Conservation (phyloP, 179 eudicot species). For the Actinidia polygama region DNA sequence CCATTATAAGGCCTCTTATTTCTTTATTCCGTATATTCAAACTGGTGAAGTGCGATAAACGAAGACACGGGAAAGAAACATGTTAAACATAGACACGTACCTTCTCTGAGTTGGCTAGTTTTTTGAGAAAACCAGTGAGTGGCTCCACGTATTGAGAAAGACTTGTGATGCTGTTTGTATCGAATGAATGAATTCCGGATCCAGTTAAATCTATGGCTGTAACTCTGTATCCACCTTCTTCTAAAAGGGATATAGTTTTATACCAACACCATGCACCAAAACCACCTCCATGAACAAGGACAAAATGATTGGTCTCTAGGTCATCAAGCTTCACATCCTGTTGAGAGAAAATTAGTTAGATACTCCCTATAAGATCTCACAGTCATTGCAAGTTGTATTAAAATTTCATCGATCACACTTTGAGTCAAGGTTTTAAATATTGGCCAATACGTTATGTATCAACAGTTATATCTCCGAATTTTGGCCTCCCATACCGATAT, state of each 20-base stretch:
- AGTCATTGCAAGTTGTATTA: neutral
- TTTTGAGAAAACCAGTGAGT: constrained; percentile 68
- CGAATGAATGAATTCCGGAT: constrained; percentile 83
- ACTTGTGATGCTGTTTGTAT: constrained; percentile 70
- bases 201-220: constrained; percentile 91
- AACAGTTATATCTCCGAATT: too few relatives aligned
- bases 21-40: neutral
- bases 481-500: too few relatives aligned
- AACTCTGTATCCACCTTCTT: constrained; percentile 81
- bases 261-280: constrained; percentile 99
- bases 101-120: constrained; percentile 79
- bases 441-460: too few relatives aligned
- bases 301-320: constrained; percentile 73
- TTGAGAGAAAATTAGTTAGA: constrained; percentile 14
- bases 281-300: constrained; percentile 98
- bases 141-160: constrained; percentile 88
- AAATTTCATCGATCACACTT: constrained; percentile 2
- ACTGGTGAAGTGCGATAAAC: neutral
- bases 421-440: too few relatives aligned
- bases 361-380: neutral
- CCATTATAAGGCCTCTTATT: neutral
- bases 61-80: neutral
- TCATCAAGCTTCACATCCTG: constrained; percentile 71
- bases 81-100: constrained; percentile 36
- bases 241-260: constrained; percentile 83